These are phyloP conservation scores for Calonectria fujianensis DNA, from an alignment of 2,329 filamentous ascomycete genomes.

Conservation along the genomic window DNA sequence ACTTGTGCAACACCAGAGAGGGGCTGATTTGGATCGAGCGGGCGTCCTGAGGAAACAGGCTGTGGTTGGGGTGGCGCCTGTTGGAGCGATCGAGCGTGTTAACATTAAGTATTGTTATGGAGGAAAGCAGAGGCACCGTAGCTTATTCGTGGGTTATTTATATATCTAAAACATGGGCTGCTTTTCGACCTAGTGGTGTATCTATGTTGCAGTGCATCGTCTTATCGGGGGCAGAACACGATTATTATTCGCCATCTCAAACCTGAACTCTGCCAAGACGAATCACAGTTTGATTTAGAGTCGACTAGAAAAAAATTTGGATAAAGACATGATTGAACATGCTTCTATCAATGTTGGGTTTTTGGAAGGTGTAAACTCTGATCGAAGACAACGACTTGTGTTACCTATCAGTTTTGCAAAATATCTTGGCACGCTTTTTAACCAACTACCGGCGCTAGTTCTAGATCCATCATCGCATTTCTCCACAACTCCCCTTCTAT, in stretches of 20 bases:
- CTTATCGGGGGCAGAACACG: neutral
- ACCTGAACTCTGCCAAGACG: neutral
- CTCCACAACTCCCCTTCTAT: conserved; percentile 17
- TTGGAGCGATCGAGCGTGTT: neutral
- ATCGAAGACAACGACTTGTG: too few species aligned
- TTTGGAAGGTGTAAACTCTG: neutral
- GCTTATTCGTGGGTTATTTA: conserved; percentile 3
- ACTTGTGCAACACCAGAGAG: neutral
- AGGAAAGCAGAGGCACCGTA: neutral
- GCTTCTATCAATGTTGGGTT: neutral
- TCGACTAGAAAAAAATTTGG: neutral
- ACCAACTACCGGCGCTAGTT: neutral
- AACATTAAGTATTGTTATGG: neutral
- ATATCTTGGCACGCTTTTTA: neutral
- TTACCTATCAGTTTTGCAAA: neutral
- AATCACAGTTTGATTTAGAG: neutral
- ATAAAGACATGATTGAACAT: neutral
- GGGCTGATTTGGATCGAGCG: too few species aligned
- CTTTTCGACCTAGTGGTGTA: neutral
- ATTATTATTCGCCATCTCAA: neutral
- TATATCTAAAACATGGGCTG: neutral
- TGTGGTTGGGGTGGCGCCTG: neutral
- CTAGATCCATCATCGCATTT: conserved; percentile 31
- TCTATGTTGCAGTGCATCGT: neutral
- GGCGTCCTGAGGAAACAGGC: neutral